Evolutionary conservation across 805 yeast species (phyloP).

Genomic region (Hanseniaspora hatyaiensis): DNA sequence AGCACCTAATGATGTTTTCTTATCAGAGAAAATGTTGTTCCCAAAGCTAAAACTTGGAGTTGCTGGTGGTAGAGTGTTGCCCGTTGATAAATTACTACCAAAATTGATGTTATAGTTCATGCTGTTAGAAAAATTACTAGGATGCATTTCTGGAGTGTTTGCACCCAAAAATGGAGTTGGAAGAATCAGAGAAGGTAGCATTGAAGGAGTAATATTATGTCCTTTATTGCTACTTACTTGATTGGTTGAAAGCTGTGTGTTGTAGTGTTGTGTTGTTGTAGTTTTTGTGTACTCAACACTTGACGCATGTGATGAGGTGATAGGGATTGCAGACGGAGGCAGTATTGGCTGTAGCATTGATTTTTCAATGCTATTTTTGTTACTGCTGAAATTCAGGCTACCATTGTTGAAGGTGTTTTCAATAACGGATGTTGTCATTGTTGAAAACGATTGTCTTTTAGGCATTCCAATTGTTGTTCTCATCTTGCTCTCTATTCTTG

Average conservation of each 20-base stretch:
- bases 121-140: too few relatives aligned
- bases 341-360: background rate
- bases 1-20: background rate
- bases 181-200: background rate
- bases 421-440: background rate
- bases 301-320: background rate
- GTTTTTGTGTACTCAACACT: background rate
- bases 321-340: constrained; percentile 10
- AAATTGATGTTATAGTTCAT: too few relatives aligned
- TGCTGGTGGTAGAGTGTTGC: background rate
- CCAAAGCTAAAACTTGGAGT: background rate
- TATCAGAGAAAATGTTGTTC: background rate
- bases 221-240: too few relatives aligned
- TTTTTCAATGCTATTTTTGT: background rate
- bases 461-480: constrained; percentile 3
- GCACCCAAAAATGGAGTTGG: background rate
- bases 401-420: background rate
- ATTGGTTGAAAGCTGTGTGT: too few relatives aligned
- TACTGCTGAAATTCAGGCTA: too few relatives aligned
- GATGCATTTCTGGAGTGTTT: background rate
- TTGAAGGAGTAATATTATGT: background rate
- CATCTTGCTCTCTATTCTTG: constrained; percentile 4
- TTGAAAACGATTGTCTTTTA: background rate
- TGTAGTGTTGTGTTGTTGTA: too few relatives aligned
- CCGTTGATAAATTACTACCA: background rate